Evolutionary conservation across 1,284 basidiomycete genomes (phyloP), one percentile per base, ranked within the genome.

Genomic region (Psilocybe mexicana): DNA sequence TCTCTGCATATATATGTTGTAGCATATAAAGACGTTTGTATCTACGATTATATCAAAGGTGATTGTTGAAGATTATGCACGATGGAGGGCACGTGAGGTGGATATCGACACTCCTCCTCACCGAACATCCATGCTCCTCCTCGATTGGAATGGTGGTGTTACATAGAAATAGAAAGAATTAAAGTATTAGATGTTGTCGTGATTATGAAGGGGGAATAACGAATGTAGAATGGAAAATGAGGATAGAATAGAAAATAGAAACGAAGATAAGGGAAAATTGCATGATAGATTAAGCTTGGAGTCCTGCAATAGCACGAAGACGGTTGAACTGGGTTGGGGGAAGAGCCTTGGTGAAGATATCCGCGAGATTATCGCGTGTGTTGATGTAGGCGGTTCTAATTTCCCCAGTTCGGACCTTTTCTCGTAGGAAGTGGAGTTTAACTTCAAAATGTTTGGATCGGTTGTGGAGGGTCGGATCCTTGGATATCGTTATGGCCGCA

Each of bases 341-440:
- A 6, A 61, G 43, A 2, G 51, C 46, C 47, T 66, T 64, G 8
- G 65, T 63, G 35, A 66, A 55, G 10, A 65, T 54, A 44, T 66
- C 59, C 26, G 63, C 52, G 8, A 58, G 11, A n/a, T 59, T 64
- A 40, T 67, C 55, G 0, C 58, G 43, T 12, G 69, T 69, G 12
- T 64, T 62, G 30, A 67, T 49, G 43, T 65, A 68, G 10, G 43
- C 11, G 10, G 69, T 12, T 2, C 42, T n/a, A 45, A 72, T 54
- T 0, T 60, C 50, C 1, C 43, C 24, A 23, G 55, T 48, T 4
- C 65, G 55, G n/a, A 75, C 67, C 3, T 52, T 51, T 38, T 75
- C 70, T 0, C 73, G 67, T 8, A 76, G 52, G 46, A 63, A 71
- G 40, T 57, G 59, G 38, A 54, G 46, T 6, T 51, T 36, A 10